phyloP scores from a whole-genome alignment of 139 green algal genomes.

The Micractinium sp. region DNA sequence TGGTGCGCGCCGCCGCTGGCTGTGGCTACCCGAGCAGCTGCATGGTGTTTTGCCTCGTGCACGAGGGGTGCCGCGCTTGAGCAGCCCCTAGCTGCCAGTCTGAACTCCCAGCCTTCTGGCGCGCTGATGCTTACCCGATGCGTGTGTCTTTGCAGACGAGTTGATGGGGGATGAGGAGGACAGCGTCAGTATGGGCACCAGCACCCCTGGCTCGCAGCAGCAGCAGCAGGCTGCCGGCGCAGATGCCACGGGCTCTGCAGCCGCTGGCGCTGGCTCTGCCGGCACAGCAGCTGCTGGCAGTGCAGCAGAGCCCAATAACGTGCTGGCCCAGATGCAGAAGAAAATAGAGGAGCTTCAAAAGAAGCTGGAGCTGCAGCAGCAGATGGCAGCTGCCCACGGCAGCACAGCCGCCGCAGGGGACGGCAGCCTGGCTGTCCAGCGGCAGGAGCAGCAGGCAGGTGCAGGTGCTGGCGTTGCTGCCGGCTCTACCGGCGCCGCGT shows the following conservation, averaged over 20 bases:
- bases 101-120: no score
- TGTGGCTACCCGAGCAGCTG: no score
- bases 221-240: neutral
- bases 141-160: no score
- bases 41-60: no score
- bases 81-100: no score
- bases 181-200: neutral
- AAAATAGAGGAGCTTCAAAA: neutral
- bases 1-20: no score
- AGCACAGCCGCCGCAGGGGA: neutral
- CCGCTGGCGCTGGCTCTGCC: neutral
- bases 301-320: no score
- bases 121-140: no score
- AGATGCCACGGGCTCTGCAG: neutral
- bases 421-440: neutral
- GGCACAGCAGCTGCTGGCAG: no score
- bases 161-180: no score
- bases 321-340: neutral
- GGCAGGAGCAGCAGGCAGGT: no score
- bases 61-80: no score
- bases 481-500: neutral
- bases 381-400: neutral
- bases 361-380: neutral
- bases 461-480: neutral
- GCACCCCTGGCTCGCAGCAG: neutral